Base-by-base conservation (phyloP, 2,329 filamentous ascomycete species). In the Lasiodiplodia theobromae region DNA sequence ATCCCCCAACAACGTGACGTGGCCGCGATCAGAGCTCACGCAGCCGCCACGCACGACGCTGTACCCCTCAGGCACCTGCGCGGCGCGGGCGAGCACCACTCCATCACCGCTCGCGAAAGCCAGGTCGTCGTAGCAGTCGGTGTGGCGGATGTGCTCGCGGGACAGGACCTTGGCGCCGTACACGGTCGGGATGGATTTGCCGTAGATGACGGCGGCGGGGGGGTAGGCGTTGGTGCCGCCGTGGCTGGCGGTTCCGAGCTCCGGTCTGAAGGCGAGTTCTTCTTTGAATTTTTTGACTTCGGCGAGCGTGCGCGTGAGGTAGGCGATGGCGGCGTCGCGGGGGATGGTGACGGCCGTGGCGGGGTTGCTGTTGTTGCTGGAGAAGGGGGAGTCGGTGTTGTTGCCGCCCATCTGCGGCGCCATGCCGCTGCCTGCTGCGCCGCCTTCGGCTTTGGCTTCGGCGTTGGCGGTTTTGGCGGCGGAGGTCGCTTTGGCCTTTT, bases 71-170 rank as follows among this genome's bases (percentile, higher is more conserved):
- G 94, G 94, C 53, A 96, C 80, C 92, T 96, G 95, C 0, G 94
- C 92, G 70, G 95, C 92, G 63, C 88, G 88, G 0, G 94, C 92
- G 7, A 97, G 85, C 67, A 95, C 93, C 0, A 98, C 94, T 0
- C 94, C 95, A 76, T 98, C 94, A 2, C 94, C 94, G 25, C 90
- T 91, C 0, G 92, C 91, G 80, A 97, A 97, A 0, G 93, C 87
- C 2, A 98, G 84, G 73, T 96, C 91, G 72, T 97, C 93, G 77
- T 97, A 97, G 0, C 89, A 90, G 78, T 96, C 93, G 0, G 88
- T 83, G 70, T 89, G 88, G 62, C 89, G 87, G 72, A 97, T 97
- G 0, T 86, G 89, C 66, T 95, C 93, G 3, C 86, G 84, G 2
- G 88, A 88, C 16, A 86, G 82, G 0, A 98, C 93, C 54, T 90